Evolutionary conservation across 2,329 filamentous ascomycete genomes (phyloP).

Genomic region (Phyllosticta citrichinensis): DNA sequence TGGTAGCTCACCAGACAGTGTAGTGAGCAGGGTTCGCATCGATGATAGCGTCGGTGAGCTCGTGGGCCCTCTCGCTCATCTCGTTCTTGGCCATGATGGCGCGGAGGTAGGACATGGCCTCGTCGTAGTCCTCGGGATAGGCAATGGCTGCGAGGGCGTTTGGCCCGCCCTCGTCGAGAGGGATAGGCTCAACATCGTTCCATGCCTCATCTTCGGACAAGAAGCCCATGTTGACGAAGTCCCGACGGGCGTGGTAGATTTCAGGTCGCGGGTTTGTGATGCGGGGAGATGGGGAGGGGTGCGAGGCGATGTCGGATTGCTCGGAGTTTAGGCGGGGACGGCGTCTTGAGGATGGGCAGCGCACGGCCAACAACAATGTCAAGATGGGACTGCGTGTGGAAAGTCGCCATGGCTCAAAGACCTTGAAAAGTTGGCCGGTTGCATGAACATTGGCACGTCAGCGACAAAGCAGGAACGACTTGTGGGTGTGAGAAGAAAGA

Average conservation of each 20-base stretch:
- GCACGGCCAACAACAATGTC: not conserved
- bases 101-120: slow-evolving; percentile 87
- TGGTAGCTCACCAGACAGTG: slow-evolving; percentile 66
- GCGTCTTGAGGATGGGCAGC: not conserved
- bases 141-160: slow-evolving; percentile 83
- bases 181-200: slow-evolving; percentile 76
- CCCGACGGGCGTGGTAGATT: not conserved
- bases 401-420: not conserved
- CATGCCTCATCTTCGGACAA: slow-evolving; percentile 64
- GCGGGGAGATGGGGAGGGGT: not conserved
- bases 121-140: slow-evolving; percentile 80
- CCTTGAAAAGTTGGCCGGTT: not conserved
- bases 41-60: slow-evolving; percentile 83
- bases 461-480: not conserved
- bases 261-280: not conserved
- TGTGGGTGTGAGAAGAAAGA: not conserved
- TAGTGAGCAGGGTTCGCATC: slow-evolving; percentile 93
- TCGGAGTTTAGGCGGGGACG: not conserved
- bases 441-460: not conserved
- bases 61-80: slow-evolving; percentile 65
- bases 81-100: slow-evolving; percentile 88
- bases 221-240: slow-evolving; percentile 21
- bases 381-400: not conserved
- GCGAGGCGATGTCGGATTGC: not conserved
- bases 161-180: slow-evolving; percentile 65